Evolutionary conservation across 148 eudicot species (phyloP), one percentile per base, ranked within the genome.

Genomic region (Rheum nobile): DNA sequence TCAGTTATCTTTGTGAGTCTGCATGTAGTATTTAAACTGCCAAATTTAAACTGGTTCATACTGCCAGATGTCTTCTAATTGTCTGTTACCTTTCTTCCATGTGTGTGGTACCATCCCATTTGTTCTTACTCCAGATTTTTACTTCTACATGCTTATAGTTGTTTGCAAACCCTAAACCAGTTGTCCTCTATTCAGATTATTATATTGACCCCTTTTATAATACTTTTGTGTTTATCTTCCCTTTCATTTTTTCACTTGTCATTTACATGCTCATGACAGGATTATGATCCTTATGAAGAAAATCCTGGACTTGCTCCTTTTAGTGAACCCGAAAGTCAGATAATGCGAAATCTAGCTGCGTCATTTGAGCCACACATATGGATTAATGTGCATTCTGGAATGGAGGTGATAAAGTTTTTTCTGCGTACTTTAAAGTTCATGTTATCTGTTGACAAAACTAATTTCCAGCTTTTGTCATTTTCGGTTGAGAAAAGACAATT

Each of bases 371-470:
- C 98, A 42, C 98, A 94, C 78, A 73, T 94, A 75, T 94, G 97
- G 98, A 84, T 94, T 75, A 94, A 91, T 81, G 96, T 94, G 85
- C 98, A 94, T 79, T 94, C 97, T 76, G 98, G 98, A 71, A 94
- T 91, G 96, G 97, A 94, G 88, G 98, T 87, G 80, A 74, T 74
- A 52, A 21, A 22, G 31, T 29, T n/a, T 35, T 22, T 44, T 35
- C 21, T 22, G 22, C 1, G 16, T 21, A 54, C 24, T 48, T 21
- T n/a, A 35, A 65, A 34, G 10, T 65, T 65, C 4, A 1, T 65
- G 67, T 21, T 65, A 65, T 65, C 65, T n/a, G 34, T 34, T 10
- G 32, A 59, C n/a, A 28, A 48, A 26, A 34, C 52, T 38, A 11
- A 48, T 72, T 57, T 54, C 10, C 39, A 65, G 39, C 39, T 16